phyloP scores from a whole-genome alignment of 768 basidiomycete genomes.

The Leucosporidium creatinivorum region DNA sequence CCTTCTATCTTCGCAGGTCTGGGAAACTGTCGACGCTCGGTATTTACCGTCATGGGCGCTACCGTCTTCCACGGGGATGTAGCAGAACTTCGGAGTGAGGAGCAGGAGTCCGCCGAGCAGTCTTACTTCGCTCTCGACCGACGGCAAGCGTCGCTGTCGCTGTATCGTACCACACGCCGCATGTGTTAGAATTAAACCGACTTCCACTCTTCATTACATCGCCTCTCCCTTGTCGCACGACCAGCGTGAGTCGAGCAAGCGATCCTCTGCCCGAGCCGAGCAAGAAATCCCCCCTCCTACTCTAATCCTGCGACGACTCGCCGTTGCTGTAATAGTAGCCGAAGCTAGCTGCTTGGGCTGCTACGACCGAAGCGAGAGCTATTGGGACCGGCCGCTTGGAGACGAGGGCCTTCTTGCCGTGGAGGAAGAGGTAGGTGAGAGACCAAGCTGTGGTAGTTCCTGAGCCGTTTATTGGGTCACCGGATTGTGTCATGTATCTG shows the following conservation, averaged over 20 bases:
- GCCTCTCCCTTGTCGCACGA: too few relatives aligned
- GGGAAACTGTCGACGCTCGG: neutral
- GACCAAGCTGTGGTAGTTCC: slow-evolving; percentile 32
- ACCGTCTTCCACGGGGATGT: neutral
- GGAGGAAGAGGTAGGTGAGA: slow-evolving; percentile 31
- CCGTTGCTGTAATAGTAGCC: too few relatives aligned
- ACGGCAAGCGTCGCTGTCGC: too few relatives aligned
- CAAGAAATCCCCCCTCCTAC: too few relatives aligned
- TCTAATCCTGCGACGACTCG: too few relatives aligned
- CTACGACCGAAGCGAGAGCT: slow-evolving; percentile 8
- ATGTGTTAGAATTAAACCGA: too few relatives aligned
- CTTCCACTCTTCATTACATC: too few relatives aligned
- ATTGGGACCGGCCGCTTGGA: slow-evolving; percentile 18
- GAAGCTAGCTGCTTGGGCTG: neutral
- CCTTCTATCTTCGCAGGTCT: neutral
- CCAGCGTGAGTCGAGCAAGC: too few relatives aligned
- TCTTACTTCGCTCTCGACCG: too few relatives aligned
- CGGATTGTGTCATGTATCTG: slow-evolving; percentile 29
- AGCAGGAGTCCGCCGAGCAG: neutral
- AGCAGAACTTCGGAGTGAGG: neutral
- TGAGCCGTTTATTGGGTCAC: slow-evolving; percentile 27
- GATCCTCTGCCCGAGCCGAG: too few relatives aligned
- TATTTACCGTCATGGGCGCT: slow-evolving; percentile 4
- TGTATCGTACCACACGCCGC: too few relatives aligned
- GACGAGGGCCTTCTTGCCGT: slow-evolving; percentile 17